Base-by-base conservation (phyloP, 192 early-diverging fungal species). In the Backusella parvicylindrica region DNA sequence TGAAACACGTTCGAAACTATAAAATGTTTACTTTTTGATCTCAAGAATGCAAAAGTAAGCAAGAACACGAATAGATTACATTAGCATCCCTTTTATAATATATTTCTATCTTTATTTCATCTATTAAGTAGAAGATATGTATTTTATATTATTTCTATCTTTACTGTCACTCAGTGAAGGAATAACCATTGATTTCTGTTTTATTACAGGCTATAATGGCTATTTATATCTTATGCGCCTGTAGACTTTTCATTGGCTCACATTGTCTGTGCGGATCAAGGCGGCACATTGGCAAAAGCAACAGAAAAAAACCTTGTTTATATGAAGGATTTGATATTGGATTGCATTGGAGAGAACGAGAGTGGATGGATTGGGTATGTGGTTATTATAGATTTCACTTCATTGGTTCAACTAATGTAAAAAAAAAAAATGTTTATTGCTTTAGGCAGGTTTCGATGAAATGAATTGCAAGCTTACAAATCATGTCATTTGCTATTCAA, bases 1-100 rank as follows among this genome's bases (percentile, higher is more conserved):
- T 60, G 53, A 60, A 60, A 60, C 53, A 60, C 53, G 53, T 60
- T 60, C 11, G 26, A 60, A 60, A 60, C 53, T 56, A 53, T 53
- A 41, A 50, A 21, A 1, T 50, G 8, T 50, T 50, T 50, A 21
- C 49, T 21, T 21, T 53, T 21, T 53, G 21, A 41, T 41, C 13
- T 53, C 18, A 53, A 53, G 21, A 53, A 53, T 53, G 50, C 21
- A 53, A 53, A n/a, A 41, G 40, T 15, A 41, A 16, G 40, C 13
- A 15, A 15, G 40, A 15, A 0, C 15, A 41, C 13, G 40, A n/a
- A n/a, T n/a, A 12, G 1, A 47, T 47, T 6, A 0, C 18, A 47
- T 47, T 47, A n/a, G n/a, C n/a, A n/a, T n/a, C n/a, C 43, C 43
- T 47, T 21, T 41, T 41, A 41, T 41, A 41, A 41, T 41, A 41